Evolutionary conservation across 176 grass and related monocot genomes (phyloP).

Genomic region (Microstegium vimineum): DNA sequence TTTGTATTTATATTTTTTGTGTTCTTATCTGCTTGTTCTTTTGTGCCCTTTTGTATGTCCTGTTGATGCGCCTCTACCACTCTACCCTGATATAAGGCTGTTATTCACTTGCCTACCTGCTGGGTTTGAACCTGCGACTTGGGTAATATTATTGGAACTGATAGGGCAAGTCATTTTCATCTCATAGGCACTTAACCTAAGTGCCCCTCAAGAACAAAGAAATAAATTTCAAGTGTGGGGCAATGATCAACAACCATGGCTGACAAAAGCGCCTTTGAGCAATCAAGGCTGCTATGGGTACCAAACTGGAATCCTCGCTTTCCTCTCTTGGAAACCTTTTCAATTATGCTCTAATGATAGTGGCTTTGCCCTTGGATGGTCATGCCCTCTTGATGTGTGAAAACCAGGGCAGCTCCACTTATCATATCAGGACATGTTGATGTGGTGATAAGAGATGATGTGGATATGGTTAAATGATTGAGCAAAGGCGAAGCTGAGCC

Average conservation of each 20-base stretch:
- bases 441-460: too few species aligned
- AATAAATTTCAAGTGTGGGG: not conserved
- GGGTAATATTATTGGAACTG: not conserved
- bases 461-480: not conserved
- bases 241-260: slow-evolving; percentile 14
- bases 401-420: too few species aligned
- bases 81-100: too few species aligned
- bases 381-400: too few species aligned
- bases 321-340: not conserved
- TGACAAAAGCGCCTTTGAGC: slow-evolving; percentile 14
- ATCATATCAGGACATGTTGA: too few species aligned
- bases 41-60: too few species aligned
- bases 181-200: too few species aligned
- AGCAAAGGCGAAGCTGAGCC: slow-evolving; percentile 42
- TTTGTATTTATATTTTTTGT: too few species aligned
- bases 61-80: too few species aligned
- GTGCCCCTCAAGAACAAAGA: too few species aligned
- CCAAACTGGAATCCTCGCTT: not conserved
- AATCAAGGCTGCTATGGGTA: not conserved
- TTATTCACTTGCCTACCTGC: not conserved
- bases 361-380: not conserved
- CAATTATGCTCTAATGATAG: not conserved
- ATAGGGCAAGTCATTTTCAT: too few species aligned
- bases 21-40: too few species aligned
- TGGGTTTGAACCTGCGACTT: not conserved